Percentiles rank a stretch among this genome's conserved stretches.
Conservation (phyloP, 2,329 filamentous ascomycete species). For the Alternaria incomplexa region DNA sequence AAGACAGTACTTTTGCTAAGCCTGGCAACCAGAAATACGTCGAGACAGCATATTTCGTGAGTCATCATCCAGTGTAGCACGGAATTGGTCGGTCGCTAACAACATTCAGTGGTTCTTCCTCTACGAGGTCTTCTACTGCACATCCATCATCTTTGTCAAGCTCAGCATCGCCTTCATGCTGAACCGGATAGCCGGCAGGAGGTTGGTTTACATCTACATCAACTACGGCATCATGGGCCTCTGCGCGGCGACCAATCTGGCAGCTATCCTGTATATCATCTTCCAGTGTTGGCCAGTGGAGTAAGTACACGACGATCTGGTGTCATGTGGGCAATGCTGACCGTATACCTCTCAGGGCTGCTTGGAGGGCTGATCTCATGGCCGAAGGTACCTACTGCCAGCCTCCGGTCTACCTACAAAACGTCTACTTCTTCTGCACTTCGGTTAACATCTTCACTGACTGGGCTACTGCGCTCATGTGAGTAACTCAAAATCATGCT, state of each 20-base stretch:
- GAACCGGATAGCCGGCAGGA: slow-evolving; percentile 41
- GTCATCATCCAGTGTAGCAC: slow-evolving; percentile 7
- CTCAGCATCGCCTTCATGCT: slow-evolving; percentile 47
- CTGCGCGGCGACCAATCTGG: slow-evolving; percentile 40
- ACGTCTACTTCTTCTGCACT: slow-evolving; percentile 44
- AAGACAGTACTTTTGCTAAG: slow-evolving; percentile 24
- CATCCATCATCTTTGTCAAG: slow-evolving; percentile 46
- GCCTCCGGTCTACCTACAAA: slow-evolving; percentile 30
- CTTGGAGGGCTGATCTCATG: slow-evolving; percentile 16
- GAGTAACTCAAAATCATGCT: neutral
- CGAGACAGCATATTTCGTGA: slow-evolving; percentile 16
- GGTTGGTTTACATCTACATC: slow-evolving; percentile 30
- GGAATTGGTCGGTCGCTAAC: neutral
- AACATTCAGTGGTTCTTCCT: slow-evolving; percentile 44
- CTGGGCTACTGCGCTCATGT: slow-evolving; percentile 46
- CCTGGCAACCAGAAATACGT: slow-evolving; percentile 21
- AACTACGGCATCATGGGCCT: slow-evolving; percentile 39
- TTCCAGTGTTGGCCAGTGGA: slow-evolving; percentile 44
- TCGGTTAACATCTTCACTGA: slow-evolving; percentile 48
- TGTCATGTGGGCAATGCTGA: neutral
- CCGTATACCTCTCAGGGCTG: neutral
- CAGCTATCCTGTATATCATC: slow-evolving; percentile 45
- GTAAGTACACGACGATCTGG: slow-evolving; percentile 1
- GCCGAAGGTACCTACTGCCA: slow-evolving; percentile 36
- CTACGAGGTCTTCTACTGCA: slow-evolving; percentile 47